A percentile compares a stretch with the other conserved stretches of the same genome.
Evolutionary conservation across 129 eudicot genomes (phyloP).

Genomic region (Helichrysum umbraculigerum): DNA sequence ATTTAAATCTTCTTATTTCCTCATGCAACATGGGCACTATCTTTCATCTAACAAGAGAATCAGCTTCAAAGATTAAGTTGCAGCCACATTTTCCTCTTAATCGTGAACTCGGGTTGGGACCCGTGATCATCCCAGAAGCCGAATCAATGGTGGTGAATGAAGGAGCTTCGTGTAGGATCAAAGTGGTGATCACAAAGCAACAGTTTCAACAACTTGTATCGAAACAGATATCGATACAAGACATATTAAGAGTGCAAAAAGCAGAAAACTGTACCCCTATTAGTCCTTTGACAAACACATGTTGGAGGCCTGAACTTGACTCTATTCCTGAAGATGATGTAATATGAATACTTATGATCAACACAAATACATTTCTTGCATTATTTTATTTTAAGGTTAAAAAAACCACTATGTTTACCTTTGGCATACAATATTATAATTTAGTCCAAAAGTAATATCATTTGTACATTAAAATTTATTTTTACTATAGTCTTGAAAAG

Average conservation of each 20-base stretch:
- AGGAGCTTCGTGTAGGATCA: background rate
- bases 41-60: background rate
- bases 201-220: slow-evolving; percentile 1
- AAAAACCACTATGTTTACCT: background rate
- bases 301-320: background rate
- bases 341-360: background rate
- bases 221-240: background rate
- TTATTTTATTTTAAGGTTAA: background rate
- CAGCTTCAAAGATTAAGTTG: background rate
- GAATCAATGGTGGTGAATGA: background rate
- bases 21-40: background rate
- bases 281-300: background rate
- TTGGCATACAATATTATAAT: background rate
- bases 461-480: background rate
- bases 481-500: background rate
- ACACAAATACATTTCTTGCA: background rate
- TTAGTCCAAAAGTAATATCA: background rate
- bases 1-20: background rate
- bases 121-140: background rate
- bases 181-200: slow-evolving; percentile 10
- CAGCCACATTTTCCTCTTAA: background rate
- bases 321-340: slow-evolving; percentile 4
- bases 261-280: background rate
- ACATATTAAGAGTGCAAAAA: background rate
- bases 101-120: background rate